phyloP scores from a whole-genome alignment of 352 stramenopile species.

The Pythium rhizo-oryzae region DNA sequence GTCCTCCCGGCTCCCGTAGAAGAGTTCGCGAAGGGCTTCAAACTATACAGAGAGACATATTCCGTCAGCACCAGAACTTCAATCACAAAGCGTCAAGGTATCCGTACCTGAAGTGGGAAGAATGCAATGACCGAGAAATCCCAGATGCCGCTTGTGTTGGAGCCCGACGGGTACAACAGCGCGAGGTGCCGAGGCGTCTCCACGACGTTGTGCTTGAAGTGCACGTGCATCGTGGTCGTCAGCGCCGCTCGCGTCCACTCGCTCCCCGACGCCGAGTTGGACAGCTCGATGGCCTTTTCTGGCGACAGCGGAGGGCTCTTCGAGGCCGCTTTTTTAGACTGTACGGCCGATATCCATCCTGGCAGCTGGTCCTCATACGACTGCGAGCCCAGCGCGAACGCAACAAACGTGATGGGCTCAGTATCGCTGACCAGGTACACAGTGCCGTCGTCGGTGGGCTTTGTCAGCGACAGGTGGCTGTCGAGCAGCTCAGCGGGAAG shows the following conservation, averaged over 20 bases:
- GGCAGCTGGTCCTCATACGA: slow-evolving; percentile 83
- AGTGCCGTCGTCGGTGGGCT: slow-evolving; percentile 72
- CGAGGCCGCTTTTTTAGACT: slow-evolving; percentile 24
- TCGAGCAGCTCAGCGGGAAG: slow-evolving; percentile 64
- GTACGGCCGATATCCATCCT: slow-evolving; percentile 63
- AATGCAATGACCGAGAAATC: slow-evolving; percentile 79
- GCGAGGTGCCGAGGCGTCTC: slow-evolving; percentile 69
- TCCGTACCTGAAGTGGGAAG: slow-evolving; percentile 73
- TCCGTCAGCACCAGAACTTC: too few species aligned
- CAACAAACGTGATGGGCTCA: slow-evolving; percentile 93
- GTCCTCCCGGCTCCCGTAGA: slow-evolving; percentile 60
- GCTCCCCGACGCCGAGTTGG: slow-evolving; percentile 36
- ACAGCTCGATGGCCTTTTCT: slow-evolving; percentile 10
- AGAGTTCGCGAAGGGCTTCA: slow-evolving; percentile 93
- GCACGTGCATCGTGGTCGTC: slow-evolving; percentile 41
- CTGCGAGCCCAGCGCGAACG: slow-evolving; percentile 93
- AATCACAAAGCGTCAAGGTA: not conserved
- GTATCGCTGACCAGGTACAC: slow-evolving; percentile 94
- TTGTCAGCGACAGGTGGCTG: slow-evolving; percentile 89
- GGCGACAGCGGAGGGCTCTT: not conserved
- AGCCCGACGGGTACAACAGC: slow-evolving; percentile 42
- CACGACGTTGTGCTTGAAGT: slow-evolving; percentile 64
- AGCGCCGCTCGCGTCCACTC: slow-evolving; percentile 71
- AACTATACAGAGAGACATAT: slow-evolving; percentile 51
- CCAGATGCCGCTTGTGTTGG: slow-evolving; percentile 46